These are phyloP conservation scores for Saccharomyces pastorianus DNA, from an alignment of 1,139 yeast genomes.

Conservation along the genomic window DNA sequence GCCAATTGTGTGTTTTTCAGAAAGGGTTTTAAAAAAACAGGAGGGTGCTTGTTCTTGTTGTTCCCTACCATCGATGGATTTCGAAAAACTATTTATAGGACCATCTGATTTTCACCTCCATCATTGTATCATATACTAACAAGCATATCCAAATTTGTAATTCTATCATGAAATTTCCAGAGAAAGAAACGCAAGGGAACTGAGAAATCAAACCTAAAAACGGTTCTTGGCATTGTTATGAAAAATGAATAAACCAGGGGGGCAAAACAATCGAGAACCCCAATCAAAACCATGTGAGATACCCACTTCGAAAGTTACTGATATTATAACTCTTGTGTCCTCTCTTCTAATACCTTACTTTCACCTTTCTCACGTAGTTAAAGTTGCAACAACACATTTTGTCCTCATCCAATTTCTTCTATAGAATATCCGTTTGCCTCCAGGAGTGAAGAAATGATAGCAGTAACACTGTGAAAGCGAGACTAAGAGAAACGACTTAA, in stretches of 20 bases:
- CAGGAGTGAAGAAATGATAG: neutral
- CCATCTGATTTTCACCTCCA: neutral
- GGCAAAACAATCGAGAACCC: neutral
- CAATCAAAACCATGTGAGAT: neutral
- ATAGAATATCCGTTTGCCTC: neutral
- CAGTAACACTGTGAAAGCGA: neutral
- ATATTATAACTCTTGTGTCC: neutral
- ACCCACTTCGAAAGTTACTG: neutral
- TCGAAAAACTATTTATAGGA: neutral
- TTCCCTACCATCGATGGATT: neutral
- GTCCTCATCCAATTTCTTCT: neutral
- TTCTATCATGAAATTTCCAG: neutral
- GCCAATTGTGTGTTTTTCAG: neutral
- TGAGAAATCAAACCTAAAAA: neutral
- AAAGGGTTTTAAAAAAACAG: neutral
- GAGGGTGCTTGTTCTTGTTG: neutral
- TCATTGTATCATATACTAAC: neutral
- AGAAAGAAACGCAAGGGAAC: neutral
- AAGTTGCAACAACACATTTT: neutral
- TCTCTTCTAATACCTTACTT: neutral
- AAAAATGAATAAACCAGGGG: neutral
- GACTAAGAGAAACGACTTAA: neutral
- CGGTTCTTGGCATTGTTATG: neutral
- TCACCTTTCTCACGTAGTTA: neutral
- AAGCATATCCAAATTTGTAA: neutral